Conservation (phyloP, 176 grass and related monocot genomes). For the Stipa capillata region DNA sequence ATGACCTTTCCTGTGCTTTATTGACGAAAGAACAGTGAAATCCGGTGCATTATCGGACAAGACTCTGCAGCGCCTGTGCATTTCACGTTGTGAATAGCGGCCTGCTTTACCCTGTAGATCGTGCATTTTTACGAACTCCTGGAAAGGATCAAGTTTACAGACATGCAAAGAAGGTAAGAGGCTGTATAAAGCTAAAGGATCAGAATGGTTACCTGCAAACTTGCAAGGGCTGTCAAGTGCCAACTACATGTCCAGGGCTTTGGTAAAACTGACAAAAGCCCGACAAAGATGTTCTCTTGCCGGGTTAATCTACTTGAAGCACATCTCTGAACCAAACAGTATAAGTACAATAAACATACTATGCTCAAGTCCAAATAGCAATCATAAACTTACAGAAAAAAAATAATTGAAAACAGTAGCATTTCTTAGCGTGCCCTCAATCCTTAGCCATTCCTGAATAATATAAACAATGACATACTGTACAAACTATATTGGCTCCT, state of each 20-base stretch:
- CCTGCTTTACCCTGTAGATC: not conserved
- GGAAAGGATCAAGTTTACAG: not conserved
- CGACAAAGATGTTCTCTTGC: not conserved
- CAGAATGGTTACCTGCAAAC: constrained; percentile 16
- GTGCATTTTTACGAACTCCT: not conserved
- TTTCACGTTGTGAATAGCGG: not conserved
- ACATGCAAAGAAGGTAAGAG: not conserved
- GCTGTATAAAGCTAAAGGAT: constrained; percentile 12
- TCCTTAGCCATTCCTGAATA: not conserved
- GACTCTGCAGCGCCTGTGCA: not conserved
- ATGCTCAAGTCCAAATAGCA: not conserved
- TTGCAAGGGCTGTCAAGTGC: not conserved
- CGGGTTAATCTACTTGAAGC: not conserved
- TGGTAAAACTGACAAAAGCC: constrained; percentile 1
- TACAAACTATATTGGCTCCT: too few relatives aligned
- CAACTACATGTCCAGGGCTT: not conserved
- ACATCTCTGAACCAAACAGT: not conserved
- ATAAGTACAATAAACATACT: not conserved
- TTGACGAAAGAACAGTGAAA: not conserved
- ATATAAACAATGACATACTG: not conserved
- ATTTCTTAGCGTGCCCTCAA: not conserved
- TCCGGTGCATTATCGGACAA: constrained; percentile 10
- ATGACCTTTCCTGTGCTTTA: not conserved
- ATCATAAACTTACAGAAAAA: not conserved
- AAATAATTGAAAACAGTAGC: not conserved